Percentiles rank a stretch among this genome's conserved stretches.
These are phyloP conservation scores for Blepharisma japonicum DNA, from an alignment of 73 alveolate species.

Conservation along the genomic window DNA sequence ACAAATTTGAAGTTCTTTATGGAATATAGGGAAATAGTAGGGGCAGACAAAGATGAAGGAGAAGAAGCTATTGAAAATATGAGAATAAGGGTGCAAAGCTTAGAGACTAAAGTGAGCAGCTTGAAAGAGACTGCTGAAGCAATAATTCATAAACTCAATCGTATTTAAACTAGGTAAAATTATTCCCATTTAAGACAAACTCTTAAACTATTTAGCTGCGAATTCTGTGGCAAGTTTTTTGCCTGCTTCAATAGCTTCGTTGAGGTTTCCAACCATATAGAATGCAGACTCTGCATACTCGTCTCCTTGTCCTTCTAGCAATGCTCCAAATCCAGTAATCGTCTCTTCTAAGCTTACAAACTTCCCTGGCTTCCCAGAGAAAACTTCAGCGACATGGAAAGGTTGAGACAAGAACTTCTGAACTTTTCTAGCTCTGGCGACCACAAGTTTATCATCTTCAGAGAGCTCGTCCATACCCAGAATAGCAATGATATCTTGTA, in stretches of 20 bases:
- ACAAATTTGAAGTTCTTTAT: too few species aligned
- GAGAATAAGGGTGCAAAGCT: too few species aligned
- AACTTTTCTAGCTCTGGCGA: constrained; percentile 94
- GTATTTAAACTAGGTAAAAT: too few species aligned
- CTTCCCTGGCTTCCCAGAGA: constrained; percentile 87
- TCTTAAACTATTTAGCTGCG: too few species aligned
- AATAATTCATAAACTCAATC: too few species aligned
- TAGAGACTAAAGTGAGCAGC: too few species aligned
- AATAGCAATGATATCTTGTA: constrained; percentile 96
- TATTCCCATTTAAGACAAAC: too few species aligned
- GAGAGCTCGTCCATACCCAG: constrained; percentile 97
- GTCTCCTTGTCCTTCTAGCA: constrained; percentile 85
- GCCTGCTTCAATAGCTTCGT: constrained; percentile 79
- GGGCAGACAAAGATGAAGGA: too few species aligned
- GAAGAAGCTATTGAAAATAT: too few species aligned
- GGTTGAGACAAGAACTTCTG: constrained; percentile 79
- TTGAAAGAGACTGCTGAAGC: too few species aligned
- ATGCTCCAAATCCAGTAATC: constrained; percentile 60
- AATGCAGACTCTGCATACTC: constrained; percentile 91
- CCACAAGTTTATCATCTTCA: constrained; percentile 88
- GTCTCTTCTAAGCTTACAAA: constrained; percentile 85
- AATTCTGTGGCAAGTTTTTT: constrained; percentile 69
- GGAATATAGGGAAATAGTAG: too few species aligned
- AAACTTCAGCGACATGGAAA: constrained; percentile 90
- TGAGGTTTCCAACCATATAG: constrained; percentile 93